A percentile compares a stretch with the other conserved stretches of the same genome.
Evolutionary conservation across 2,329 filamentous ascomycete species (phyloP).

Genomic region (Cladosporium sp.): DNA sequence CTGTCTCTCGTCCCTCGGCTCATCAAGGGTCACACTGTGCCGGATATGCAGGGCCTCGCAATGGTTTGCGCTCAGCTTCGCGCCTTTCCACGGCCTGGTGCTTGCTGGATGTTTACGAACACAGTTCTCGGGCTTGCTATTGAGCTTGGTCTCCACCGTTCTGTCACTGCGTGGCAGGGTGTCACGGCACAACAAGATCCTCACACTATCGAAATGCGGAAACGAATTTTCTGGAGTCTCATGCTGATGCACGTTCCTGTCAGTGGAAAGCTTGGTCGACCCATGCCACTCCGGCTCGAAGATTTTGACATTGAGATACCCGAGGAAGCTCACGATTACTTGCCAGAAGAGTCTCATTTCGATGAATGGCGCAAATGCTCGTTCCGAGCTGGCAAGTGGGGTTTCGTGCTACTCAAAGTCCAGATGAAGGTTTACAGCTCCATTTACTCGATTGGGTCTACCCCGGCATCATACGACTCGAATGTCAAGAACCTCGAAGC

Average conservation of each 20-base stretch:
- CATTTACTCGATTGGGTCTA: constrained; percentile 65
- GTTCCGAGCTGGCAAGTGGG: constrained; percentile 62
- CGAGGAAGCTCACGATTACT: constrained; percentile 64
- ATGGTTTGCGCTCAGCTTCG: constrained; percentile 69
- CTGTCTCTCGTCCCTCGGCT: constrained; percentile 65
- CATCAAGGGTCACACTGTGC: constrained; percentile 55
- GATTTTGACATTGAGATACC: constrained; percentile 78
- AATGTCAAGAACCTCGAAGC: constrained; percentile 62
- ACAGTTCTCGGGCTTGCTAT: constrained; percentile 64
- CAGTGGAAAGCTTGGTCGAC: constrained; percentile 69
- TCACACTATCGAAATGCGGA: constrained; percentile 71
- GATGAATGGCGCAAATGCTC: constrained; percentile 53
- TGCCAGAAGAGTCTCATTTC: constrained; percentile 54
- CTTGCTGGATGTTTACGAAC: constrained; percentile 63
- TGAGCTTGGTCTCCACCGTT: constrained; percentile 70
- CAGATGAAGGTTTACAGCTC: constrained; percentile 70
- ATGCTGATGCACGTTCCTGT: constrained; percentile 63
- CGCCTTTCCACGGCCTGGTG: constrained; percentile 73
- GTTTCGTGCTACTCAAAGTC: constrained; percentile 60
- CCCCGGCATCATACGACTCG: constrained; percentile 53
- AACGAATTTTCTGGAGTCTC: constrained; percentile 72
- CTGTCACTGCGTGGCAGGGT: constrained; percentile 55
- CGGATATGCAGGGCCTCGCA: constrained; percentile 67
- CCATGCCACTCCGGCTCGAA: constrained; percentile 67
- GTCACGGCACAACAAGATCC: constrained; percentile 47